Conservation (phyloP, 768 basidiomycete genomes). For the Amanita exitialis region DNA sequence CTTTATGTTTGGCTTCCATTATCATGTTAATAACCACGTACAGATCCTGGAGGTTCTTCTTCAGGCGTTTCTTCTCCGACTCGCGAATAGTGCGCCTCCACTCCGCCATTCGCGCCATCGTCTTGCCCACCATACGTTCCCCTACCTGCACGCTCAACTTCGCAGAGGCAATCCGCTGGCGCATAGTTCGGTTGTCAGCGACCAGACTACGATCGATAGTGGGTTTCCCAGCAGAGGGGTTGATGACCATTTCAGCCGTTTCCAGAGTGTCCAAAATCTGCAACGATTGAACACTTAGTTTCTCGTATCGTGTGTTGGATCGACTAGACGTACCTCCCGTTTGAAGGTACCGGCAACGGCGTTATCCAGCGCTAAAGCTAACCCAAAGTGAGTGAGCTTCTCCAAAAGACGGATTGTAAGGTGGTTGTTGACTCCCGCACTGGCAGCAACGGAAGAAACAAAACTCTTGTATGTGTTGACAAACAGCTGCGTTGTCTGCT, state of each 20-base stretch:
- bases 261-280: conserved; percentile 53
- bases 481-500: conserved; percentile 57
- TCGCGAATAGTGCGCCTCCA: conserved; percentile 63
- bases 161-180: conserved; percentile 44
- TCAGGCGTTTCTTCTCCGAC: conserved; percentile 62
- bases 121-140: conserved; percentile 53
- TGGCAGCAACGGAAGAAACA: conserved; percentile 29
- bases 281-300: conserved; percentile 3
- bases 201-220: conserved; percentile 45
- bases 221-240: conserved; percentile 36
- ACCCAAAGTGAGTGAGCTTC: conserved; percentile 60
- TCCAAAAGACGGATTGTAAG: conserved; percentile 45
- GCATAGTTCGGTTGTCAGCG: conserved; percentile 38
- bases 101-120: conserved; percentile 50
- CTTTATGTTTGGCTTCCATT: not conserved
- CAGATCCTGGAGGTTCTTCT: conserved; percentile 69
- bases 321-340: conserved; percentile 42
- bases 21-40: conserved; percentile 20
- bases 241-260: conserved; percentile 39
- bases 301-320: not conserved
- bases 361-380: conserved; percentile 58
- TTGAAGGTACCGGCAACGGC: conserved; percentile 57
- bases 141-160: conserved; percentile 55
- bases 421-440: conserved; percentile 28
- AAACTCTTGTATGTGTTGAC: conserved; percentile 55